phyloP scores from a whole-genome alignment of 140 eudicot species.

The Anethum foeniculum region DNA sequence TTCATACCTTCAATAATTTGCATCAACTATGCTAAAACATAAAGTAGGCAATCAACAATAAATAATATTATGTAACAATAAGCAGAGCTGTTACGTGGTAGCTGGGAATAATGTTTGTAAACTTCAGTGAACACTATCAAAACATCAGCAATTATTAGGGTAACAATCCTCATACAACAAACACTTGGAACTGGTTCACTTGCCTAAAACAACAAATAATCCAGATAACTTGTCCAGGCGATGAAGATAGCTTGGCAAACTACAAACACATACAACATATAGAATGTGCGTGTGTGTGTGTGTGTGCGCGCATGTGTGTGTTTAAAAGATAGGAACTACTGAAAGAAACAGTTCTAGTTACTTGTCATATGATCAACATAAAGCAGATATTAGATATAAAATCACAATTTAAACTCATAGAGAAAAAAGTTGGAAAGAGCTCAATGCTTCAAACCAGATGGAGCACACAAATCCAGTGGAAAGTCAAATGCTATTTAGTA shows the following conservation, averaged over 20 bases:
- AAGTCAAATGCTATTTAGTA: not conserved
- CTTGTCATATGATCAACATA: not conserved
- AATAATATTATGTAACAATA: not conserved
- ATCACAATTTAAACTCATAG: not conserved
- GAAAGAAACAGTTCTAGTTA: not conserved
- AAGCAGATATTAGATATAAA: not conserved
- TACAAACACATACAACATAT: not conserved
- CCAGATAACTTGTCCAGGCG: not conserved
- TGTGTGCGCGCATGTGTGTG: too few species aligned
- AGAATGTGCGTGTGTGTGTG: too few species aligned
- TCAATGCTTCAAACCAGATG: not conserved
- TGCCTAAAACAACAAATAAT: slow-evolving; percentile 9
- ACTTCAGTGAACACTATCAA: not conserved
- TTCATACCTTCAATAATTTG: not conserved
- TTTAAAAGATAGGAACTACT: not conserved
- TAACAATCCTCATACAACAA: slow-evolving; percentile 7
- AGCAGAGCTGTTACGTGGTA: not conserved
- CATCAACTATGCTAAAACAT: not conserved
- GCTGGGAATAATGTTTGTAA: not conserved
- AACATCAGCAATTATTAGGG: not conserved
- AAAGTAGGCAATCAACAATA: not conserved
- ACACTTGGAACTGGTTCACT: not conserved
- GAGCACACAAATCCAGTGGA: not conserved
- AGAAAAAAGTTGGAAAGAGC: not conserved
- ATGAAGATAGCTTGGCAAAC: not conserved